Conservation (phyloP, 768 basidiomycete species). For the Asterophora parasitica region DNA sequence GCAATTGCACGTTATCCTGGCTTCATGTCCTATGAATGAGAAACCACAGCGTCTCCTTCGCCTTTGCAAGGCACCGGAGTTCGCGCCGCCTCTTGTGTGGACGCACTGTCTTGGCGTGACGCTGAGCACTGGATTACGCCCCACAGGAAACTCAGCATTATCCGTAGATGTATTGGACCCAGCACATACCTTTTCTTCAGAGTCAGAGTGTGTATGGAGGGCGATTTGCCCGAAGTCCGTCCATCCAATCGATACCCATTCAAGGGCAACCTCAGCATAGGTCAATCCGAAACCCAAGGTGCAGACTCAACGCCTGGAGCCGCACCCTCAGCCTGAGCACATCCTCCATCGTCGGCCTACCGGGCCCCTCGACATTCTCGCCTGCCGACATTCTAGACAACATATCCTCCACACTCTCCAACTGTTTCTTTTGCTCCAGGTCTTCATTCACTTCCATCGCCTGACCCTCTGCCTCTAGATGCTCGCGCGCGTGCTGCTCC, state of each 20-base stretch:
- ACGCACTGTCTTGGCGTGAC: too few species aligned
- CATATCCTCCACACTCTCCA: conserved; percentile 57
- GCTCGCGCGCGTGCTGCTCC: conserved; percentile 68
- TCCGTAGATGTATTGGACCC: too few species aligned
- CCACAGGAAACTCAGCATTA: too few species aligned
- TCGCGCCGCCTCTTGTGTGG: too few species aligned
- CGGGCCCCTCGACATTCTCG: conserved; percentile 10
- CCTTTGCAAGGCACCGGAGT: too few species aligned
- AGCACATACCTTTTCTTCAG: too few species aligned
- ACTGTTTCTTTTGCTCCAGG: conserved; percentile 39
- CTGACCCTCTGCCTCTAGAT: conserved; percentile 41
- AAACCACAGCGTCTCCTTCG: too few species aligned
- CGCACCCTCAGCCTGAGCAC: conserved; percentile 34
- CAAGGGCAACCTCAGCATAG: conserved; percentile 14
- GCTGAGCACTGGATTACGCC: too few species aligned
- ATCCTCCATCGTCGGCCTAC: conserved; percentile 35
- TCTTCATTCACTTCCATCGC: conserved; percentile 37
- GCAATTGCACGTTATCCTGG: too few species aligned
- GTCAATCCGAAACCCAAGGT: conserved; percentile 27
- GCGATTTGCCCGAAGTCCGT: too few species aligned
- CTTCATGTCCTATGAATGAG: too few species aligned
- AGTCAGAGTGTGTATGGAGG: too few species aligned
- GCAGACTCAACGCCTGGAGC: conserved; percentile 25
- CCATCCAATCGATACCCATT: not conserved
- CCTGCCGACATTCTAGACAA: conserved; percentile 38